A percentile compares a stretch with the other conserved stretches of the same genome.
phyloP scores from a whole-genome alignment of 768 basidiomycete genomes.

The Cystobasidium tubakii region DNA sequence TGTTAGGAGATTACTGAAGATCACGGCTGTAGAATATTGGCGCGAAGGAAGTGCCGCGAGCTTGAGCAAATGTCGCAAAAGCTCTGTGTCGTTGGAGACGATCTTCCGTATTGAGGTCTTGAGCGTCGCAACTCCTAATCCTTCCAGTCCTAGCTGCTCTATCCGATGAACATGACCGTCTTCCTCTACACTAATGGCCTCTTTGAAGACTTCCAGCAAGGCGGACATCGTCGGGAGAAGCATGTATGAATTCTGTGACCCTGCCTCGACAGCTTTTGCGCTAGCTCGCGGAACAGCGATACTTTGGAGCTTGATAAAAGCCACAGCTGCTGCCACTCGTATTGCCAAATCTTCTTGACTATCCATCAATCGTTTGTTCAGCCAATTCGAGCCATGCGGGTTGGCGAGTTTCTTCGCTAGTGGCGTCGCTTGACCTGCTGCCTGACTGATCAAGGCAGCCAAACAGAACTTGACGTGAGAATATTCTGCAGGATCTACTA shows the following conservation, averaged over 20 bases:
- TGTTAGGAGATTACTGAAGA: background rate
- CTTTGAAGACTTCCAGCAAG: background rate
- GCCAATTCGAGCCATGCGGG: background rate
- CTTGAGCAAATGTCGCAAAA: slow-evolving; percentile 6
- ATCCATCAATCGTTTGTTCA: slow-evolving; percentile 7
- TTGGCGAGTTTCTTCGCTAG: background rate
- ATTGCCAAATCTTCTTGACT: background rate
- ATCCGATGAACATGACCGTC: background rate
- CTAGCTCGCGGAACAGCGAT: background rate
- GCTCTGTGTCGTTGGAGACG: background rate
- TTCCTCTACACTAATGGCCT: background rate
- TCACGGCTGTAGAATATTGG: slow-evolving; percentile 10
- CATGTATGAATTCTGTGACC: background rate
- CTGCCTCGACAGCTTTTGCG: background rate
- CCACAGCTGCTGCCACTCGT: background rate
- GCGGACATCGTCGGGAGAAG: background rate
- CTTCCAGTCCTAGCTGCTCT: slow-evolving; percentile 8
- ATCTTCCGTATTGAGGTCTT: slow-evolving; percentile 12
- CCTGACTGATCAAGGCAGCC: slow-evolving; percentile 11
- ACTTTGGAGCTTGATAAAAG: slow-evolving; percentile 20
- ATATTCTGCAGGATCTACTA: slow-evolving; percentile 4
- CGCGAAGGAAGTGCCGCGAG: background rate
- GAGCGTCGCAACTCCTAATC: slow-evolving; percentile 5
- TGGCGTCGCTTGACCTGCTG: background rate
- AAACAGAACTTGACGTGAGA: background rate